Evolutionary conservation across 106 monocot genomes (phyloP), one percentile per base, ranked within the genome.

Genomic region (Allium fistulosum): DNA sequence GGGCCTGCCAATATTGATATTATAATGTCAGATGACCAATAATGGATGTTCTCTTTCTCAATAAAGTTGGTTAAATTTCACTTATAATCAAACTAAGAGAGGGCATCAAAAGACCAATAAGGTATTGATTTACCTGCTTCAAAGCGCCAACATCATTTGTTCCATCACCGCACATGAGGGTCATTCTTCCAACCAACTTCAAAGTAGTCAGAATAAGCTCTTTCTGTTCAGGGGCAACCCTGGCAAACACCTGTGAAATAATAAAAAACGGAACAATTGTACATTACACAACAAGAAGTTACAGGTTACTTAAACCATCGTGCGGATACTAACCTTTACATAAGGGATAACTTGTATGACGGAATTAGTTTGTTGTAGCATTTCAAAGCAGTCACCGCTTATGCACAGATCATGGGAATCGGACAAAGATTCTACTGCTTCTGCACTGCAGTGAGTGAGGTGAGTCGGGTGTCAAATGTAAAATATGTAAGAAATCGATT

Each of bases 101-200:
- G 5, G 51, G 26, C 9, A 15, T 27, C 53, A 67, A 11, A 37
- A 17, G 14, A 65, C 22, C 6, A 26, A 67, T 17, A 22, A 6
- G 26, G 53, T 67, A 7, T 48, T n/a, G 12, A 47, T 46, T 22
- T 63, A 90, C 99, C 99, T 99, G 99, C 65, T 99, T 99, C 12
- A 99, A 78, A 53, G 99, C 99, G 6, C 99, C 99, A 69, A 99
- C 99, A 77, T 99, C 99, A 81, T 99, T 99, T 10, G 99, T 99
- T 79, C 99, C 99, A 90, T 99, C 99, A 64, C 99, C 99, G 76
- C 99, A 99, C 99, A 99, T 99, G 78, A 99, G 67, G 59, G 99
- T 93, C 83, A 93, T 87, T 68, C 99, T 93, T 57, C 93, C 93
- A 68, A 99, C 93, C 12, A 80, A 74, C 80, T 93, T 99, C 11